Evolutionary conservation across 2,329 filamentous ascomycete species (phyloP), one percentile per base, ranked within the genome.

Genomic region (Aspergillus intermedius): DNA sequence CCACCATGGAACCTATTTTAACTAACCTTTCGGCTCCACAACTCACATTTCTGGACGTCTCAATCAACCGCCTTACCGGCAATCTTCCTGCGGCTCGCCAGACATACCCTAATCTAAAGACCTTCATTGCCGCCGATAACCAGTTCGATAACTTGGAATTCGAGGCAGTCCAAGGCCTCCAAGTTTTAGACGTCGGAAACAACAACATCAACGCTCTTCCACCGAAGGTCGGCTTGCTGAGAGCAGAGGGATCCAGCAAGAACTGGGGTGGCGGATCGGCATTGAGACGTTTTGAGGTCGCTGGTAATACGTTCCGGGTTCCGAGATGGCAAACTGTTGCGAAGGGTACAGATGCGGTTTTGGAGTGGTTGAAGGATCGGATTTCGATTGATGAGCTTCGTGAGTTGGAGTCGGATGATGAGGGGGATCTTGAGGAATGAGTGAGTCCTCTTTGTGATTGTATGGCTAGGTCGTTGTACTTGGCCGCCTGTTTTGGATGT

Each of bases 181-280:
- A 82, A 54, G 79, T 86, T 4, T 80, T 94, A 2, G 88, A 95
- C 64, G 81, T 89, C 7, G 82, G 82, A 55, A 91, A 89, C 67
- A 97, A 97, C 62, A 86, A 91, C 45, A 88, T 97, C 53, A 80
- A 80, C n/a, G 80, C 82, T 42, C 73, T 97, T 12, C 88, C 93
- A 51, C 86, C 91, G 0, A 82, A 84, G 6, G 77, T 97, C 9
- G 91, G 91, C 0, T 73, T 95, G 10, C 74, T 95, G 0, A 83
- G 84, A 21, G 84, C 83, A 1, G 75, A 74, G 22, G 65, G 67
- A 8, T 63, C 60, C 13, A 58, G 60, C 15, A 53, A 59, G 17
- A 68, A 63, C n/a, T 65, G 64, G 60, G 64, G 66, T 4, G 62
- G 61, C 35, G 75, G 76, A 2, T 61, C 62, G 71, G 82, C 59